These are phyloP conservation scores for Saccharomyces mikatae DNA, from an alignment of 805 yeast species.

Conservation along the genomic window DNA sequence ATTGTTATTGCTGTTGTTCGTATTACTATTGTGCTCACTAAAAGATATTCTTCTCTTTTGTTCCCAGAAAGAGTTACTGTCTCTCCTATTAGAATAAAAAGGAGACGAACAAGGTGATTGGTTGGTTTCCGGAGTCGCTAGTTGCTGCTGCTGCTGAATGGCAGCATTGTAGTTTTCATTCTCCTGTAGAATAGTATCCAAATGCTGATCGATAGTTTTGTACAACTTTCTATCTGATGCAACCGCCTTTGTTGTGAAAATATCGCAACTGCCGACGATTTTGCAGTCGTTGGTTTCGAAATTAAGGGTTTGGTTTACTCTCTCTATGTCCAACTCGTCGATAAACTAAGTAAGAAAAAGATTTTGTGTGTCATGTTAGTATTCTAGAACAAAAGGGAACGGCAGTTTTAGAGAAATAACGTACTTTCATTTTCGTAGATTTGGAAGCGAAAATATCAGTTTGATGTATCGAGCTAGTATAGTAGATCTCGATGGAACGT, in stretches of 20 bases:
- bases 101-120: slow-evolving; percentile 9
- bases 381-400: not conserved
- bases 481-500: not conserved
- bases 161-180: slow-evolving; percentile 31
- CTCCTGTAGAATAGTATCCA: slow-evolving; percentile 42
- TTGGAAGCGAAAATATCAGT: not conserved
- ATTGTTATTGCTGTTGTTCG: not conserved
- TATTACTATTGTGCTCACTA: slow-evolving; percentile 11
- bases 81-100: slow-evolving; percentile 7
- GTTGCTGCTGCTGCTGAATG: slow-evolving; percentile 23
- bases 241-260: slow-evolving; percentile 89
- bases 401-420: not conserved
- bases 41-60: slow-evolving; percentile 36
- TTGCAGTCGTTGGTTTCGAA: slow-evolving; percentile 70
- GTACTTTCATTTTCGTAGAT: not conserved
- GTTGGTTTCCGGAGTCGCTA: slow-evolving; percentile 10
- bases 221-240: slow-evolving; percentile 83
- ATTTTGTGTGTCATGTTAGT: not conserved
- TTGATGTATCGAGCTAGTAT: not conserved
- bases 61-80: slow-evolving; percentile 32
- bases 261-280: slow-evolving; percentile 83
- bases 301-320: slow-evolving; percentile 76
- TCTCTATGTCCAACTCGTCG: slow-evolving; percentile 88
- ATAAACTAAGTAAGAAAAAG: slow-evolving; percentile 48
- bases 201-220: slow-evolving; percentile 77